These are phyloP conservation scores for Selenicereus undatus DNA, from an alignment of 148 eudicot genomes.

Conservation along the genomic window DNA sequence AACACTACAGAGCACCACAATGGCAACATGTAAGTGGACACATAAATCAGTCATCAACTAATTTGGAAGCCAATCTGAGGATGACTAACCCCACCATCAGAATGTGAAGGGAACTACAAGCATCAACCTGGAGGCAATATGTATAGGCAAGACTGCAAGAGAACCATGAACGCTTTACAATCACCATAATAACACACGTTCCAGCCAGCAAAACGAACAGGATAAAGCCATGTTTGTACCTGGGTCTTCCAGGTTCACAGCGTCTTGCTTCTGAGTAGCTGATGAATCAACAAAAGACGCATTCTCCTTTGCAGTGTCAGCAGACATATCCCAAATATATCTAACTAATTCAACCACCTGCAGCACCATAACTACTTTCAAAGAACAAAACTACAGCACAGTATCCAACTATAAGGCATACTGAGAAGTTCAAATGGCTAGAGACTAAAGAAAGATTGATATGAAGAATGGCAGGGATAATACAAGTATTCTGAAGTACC, in stretches of 20 bases:
- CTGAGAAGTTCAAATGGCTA: neutral
- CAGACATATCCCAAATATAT: slow-evolving; percentile 43
- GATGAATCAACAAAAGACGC: slow-evolving; percentile 61
- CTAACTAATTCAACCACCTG: slow-evolving; percentile 18
- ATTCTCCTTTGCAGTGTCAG: slow-evolving; percentile 56
- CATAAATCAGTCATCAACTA: neutral
- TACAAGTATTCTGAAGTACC: neutral
- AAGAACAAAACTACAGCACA: neutral
- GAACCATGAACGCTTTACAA: neutral
- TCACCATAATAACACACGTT: neutral
- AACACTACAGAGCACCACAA: neutral
- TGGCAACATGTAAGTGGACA: neutral
- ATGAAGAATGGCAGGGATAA: neutral
- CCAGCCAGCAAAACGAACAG: neutral
- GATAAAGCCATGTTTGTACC: slow-evolving; percentile 34
- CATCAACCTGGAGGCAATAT: neutral
- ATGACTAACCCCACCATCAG: neutral
- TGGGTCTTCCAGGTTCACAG: slow-evolving; percentile 42
- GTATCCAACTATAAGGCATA: neutral
- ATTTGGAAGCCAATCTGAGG: neutral
- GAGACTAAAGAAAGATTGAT: neutral
- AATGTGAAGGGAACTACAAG: neutral
- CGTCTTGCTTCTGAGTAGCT: slow-evolving; percentile 50
- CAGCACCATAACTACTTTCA: slow-evolving; percentile 4
- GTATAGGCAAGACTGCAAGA: neutral